phyloP scores from a whole-genome alignment of 352 stramenopile species.

The Blastocystis sp. region DNA sequence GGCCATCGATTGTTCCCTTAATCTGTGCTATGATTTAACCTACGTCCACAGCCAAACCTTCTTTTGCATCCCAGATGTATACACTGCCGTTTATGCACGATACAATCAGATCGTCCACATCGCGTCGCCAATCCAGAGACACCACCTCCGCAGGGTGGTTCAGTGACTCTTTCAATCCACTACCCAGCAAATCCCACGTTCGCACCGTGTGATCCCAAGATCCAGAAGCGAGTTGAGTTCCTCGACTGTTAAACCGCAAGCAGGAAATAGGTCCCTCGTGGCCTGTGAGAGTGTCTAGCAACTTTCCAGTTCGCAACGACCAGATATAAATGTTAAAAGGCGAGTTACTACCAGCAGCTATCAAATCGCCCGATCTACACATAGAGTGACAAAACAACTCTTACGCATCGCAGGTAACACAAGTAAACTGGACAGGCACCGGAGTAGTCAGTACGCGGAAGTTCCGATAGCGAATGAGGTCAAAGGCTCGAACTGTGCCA shows the following conservation, averaged over 20 bases:
- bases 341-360: constrained; percentile 84
- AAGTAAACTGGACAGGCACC: constrained; percentile 92
- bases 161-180: constrained; percentile 80
- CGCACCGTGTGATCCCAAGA: constrained; percentile 98
- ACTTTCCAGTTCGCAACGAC: constrained; percentile 87
- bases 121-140: constrained; percentile 87
- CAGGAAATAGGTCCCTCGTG: constrained; percentile 91
- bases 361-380: constrained; percentile 63
- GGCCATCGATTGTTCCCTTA: constrained; percentile 87
- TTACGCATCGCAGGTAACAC: constrained; percentile 85
- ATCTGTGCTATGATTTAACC: constrained; percentile 68
- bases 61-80: constrained; percentile 92
- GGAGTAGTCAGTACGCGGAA: constrained; percentile 94
- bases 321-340: constrained; percentile 96
- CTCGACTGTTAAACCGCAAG: constrained; percentile 75
- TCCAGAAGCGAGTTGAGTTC: constrained; percentile 79
- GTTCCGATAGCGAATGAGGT: constrained; percentile 96
- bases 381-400: constrained; percentile 4
- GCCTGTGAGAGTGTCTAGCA: constrained; percentile 93
- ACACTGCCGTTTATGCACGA: constrained; percentile 90
- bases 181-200: constrained; percentile 89
- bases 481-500: constrained; percentile 93
- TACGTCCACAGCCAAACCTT: constrained; percentile 68
- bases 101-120: constrained; percentile 89
- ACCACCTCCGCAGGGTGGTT: constrained; percentile 91